Conservation (phyloP, 768 basidiomycete species). For the Kwoniella sp. region DNA sequence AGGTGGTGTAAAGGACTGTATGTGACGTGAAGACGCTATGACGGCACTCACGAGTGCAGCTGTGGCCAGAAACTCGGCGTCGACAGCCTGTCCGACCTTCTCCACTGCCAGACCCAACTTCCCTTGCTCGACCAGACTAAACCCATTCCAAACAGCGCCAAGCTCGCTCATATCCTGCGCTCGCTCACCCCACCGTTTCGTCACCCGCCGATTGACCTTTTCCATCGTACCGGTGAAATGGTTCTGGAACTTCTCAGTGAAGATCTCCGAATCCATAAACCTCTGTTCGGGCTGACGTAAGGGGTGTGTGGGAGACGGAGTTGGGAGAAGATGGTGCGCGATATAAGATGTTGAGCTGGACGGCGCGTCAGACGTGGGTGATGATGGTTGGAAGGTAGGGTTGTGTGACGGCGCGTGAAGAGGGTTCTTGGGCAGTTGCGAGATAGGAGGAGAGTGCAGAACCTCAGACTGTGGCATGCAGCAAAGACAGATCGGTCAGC, state of each 20-base stretch:
- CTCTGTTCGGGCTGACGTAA: slow-evolving; percentile 91
- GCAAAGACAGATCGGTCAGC: neutral
- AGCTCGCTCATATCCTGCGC: slow-evolving; percentile 87
- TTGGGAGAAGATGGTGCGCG: slow-evolving; percentile 66
- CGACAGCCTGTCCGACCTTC: slow-evolving; percentile 94
- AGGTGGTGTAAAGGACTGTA: too few relatives aligned
- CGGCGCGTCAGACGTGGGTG: slow-evolving; percentile 24
- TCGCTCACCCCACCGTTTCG: slow-evolving; percentile 94
- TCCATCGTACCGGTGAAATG: slow-evolving; percentile 93
- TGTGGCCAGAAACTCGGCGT: slow-evolving; percentile 90
- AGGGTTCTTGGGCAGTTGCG: slow-evolving; percentile 89
- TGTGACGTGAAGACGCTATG: too few relatives aligned
- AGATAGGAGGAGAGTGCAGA: slow-evolving; percentile 86
- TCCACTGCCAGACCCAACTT: slow-evolving; percentile 68
- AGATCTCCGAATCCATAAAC: slow-evolving; percentile 92
- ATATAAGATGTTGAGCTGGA: slow-evolving; percentile 46
- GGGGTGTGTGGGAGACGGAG: slow-evolving; percentile 83
- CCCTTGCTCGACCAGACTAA: slow-evolving; percentile 77
- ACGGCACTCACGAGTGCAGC: slow-evolving; percentile 70
- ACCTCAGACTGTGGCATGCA: slow-evolving; percentile 72
- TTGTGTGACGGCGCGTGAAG: slow-evolving; percentile 93
- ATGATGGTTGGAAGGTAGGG: slow-evolving; percentile 64
- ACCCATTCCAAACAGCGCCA: slow-evolving; percentile 88
- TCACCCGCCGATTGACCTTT: slow-evolving; percentile 85
- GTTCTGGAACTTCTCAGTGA: slow-evolving; percentile 91